phyloP scores from a whole-genome alignment of 2,329 filamentous ascomycete genomes.

The Massarina eburnea region DNA sequence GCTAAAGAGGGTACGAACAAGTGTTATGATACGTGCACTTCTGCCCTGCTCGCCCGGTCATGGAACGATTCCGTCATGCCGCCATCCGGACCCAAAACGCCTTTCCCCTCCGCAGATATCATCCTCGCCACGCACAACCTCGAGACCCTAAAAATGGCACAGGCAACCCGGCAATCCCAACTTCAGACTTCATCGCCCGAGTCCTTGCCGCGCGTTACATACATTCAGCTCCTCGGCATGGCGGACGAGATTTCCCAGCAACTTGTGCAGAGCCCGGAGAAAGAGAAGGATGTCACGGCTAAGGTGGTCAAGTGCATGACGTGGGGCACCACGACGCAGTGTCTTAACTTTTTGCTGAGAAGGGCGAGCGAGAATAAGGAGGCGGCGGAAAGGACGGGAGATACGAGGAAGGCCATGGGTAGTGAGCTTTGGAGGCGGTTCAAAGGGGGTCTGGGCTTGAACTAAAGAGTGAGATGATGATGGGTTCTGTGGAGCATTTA shows the following conservation, averaged over 20 bases:
- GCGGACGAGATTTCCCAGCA: slow-evolving; percentile 81
- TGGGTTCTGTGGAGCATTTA: not conserved
- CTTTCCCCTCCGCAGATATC: slow-evolving; percentile 54
- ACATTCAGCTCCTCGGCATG: slow-evolving; percentile 91
- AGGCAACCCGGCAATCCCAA: slow-evolving; percentile 52
- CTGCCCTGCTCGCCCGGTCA: slow-evolving; percentile 64
- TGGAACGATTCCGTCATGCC: slow-evolving; percentile 60
- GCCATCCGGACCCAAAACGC: slow-evolving; percentile 34
- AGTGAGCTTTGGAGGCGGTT: slow-evolving; percentile 50
- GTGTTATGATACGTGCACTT: slow-evolving; percentile 72
- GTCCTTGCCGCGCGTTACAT: slow-evolving; percentile 48
- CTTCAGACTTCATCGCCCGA: slow-evolving; percentile 31
- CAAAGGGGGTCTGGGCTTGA: slow-evolving; percentile 29
- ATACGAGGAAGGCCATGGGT: slow-evolving; percentile 55
- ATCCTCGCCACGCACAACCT: slow-evolving; percentile 85
- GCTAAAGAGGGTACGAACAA: slow-evolving; percentile 57
- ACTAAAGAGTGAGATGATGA: slow-evolving; percentile 6
- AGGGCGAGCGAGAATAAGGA: slow-evolving; percentile 64
- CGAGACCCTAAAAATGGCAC: slow-evolving; percentile 63
- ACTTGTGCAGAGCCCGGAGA: slow-evolving; percentile 50
- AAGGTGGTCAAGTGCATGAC: slow-evolving; percentile 59
- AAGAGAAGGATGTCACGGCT: slow-evolving; percentile 40
- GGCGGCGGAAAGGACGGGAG: slow-evolving; percentile 57
- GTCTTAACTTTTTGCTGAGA: slow-evolving; percentile 71
- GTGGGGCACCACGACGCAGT: slow-evolving; percentile 66